phyloP scores from a whole-genome alignment of 1,139 yeast species.

The Protomyces inouyei region DNA sequence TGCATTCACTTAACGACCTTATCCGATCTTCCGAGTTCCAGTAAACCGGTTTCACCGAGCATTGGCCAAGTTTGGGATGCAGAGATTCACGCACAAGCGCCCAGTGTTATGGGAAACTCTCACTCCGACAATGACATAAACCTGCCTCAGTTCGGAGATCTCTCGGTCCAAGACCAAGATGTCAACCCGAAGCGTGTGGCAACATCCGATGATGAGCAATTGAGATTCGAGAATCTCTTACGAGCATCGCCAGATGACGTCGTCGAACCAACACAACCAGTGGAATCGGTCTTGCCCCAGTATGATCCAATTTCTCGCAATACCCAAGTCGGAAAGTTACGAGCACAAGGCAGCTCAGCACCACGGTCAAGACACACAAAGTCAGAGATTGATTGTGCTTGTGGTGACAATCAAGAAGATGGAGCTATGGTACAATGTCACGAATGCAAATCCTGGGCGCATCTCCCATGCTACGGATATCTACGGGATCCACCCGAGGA shows the following conservation, averaged over 20 bases:
- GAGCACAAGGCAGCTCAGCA: background rate
- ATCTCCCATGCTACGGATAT: conserved; percentile 37
- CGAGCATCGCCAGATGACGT: background rate
- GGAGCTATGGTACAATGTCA: conserved; percentile 88
- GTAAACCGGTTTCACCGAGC: too few species aligned
- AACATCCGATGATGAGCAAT: background rate
- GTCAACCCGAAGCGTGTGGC: background rate
- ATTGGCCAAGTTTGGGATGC: conserved; percentile 11
- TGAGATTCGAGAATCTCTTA: background rate
- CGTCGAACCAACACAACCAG: background rate
- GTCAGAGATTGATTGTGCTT: conserved; percentile 3
- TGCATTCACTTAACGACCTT: conserved; percentile 5
- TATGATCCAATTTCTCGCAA: background rate
- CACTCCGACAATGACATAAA: too few species aligned
- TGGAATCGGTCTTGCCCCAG: background rate
- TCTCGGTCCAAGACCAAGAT: too few species aligned
- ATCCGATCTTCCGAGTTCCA: background rate
- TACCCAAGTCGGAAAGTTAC: background rate
- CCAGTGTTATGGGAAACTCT: background rate
- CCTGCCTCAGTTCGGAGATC: too few species aligned
- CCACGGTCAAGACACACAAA: background rate
- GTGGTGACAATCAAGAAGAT: conserved; percentile 50
- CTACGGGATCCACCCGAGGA: background rate
- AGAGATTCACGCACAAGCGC: conserved; percentile 5
- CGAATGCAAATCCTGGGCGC: conserved; percentile 93